Evolutionary conservation across 805 yeast species (phyloP), one percentile per base, ranked within the genome.

Genomic region (Pichia phayaonensis): DNA sequence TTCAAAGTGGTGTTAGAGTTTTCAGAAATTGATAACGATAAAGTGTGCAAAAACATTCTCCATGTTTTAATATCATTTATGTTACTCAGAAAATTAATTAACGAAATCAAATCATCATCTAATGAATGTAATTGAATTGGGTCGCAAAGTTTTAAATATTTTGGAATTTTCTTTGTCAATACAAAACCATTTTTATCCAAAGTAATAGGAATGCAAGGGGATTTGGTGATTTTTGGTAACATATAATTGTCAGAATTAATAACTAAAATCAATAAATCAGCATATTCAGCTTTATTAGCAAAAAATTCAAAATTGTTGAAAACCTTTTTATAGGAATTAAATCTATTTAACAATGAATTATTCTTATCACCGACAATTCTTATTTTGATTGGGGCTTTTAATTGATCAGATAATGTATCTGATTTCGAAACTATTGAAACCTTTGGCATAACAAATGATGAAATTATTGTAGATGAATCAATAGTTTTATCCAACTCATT

Each of bases 371-470:
- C 72, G 12, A 64, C 50, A 23, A 68, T 57, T 48, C 63, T 62
- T 7, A 69, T 56, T 20, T 57, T 57, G 22, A 62, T 47, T 2
- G 42, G 27, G 26, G 20, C 27, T 26, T 24, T 24, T 6, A 12
- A 5, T 21, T 31, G 29, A 24, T 41, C 24, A 8, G 18, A 22
- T 15, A 20, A 20, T 4, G 45, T 15, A 29, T 29, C 47, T 26
- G 53, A 45, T n/a, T 40, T 29, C 15, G 24, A 50, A 11, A 29
- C n/a, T 12, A 67, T 51, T 5, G 70, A 63, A 13, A 69, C 68
- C 38, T 64, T 57, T 1, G 72, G 72, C 72, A 69, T 69, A 18
- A 68, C 65, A 54, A 69, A 69, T 1, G 70, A 66, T 3, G 72
- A 70, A 13, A 59, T 56, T 8, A 62, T 59, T 2, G 66, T 59